A percentile compares a stretch with the other conserved stretches of the same genome.
Conservation (phyloP, 257 asterid species). For the Solanum chiquidenum region DNA sequence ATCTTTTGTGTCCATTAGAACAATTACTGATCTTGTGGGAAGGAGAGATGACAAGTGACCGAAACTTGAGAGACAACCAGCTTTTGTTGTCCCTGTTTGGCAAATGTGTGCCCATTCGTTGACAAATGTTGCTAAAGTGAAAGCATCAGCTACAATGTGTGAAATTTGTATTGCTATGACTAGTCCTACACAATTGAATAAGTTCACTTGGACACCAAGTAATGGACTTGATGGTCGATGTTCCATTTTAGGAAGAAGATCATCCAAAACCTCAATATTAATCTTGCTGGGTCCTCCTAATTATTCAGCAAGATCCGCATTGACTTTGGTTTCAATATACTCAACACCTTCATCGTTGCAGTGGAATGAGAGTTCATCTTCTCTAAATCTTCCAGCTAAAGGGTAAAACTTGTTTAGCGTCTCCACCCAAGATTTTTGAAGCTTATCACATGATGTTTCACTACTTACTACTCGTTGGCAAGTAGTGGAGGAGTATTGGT, state of each 20-base stretch:
- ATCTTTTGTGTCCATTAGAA: too few relatives aligned
- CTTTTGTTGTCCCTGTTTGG: neutral
- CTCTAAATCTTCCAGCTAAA: neutral
- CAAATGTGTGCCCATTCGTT: neutral
- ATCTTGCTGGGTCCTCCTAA: neutral
- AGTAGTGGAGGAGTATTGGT: too few relatives aligned
- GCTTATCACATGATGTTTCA: neutral
- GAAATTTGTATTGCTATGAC: neutral
- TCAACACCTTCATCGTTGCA: neutral
- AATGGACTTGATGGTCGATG: neutral
- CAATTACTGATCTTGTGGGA: neutral
- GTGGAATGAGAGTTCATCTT: neutral
- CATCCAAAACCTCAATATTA: neutral
- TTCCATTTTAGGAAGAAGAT: constrained; percentile 5
- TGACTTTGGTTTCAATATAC: neutral
- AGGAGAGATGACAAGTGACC: neutral
- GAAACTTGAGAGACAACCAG: neutral
- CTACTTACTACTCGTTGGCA: too few relatives aligned
- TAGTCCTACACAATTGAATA: neutral
- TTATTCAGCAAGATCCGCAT: neutral
- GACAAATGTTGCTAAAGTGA: neutral
- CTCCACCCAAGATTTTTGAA: neutral
- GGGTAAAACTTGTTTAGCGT: neutral
- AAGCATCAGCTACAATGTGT: neutral
- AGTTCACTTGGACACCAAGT: neutral